Base-by-base conservation (phyloP, 1,284 basidiomycete species). In the Ustilago crameri region DNA sequence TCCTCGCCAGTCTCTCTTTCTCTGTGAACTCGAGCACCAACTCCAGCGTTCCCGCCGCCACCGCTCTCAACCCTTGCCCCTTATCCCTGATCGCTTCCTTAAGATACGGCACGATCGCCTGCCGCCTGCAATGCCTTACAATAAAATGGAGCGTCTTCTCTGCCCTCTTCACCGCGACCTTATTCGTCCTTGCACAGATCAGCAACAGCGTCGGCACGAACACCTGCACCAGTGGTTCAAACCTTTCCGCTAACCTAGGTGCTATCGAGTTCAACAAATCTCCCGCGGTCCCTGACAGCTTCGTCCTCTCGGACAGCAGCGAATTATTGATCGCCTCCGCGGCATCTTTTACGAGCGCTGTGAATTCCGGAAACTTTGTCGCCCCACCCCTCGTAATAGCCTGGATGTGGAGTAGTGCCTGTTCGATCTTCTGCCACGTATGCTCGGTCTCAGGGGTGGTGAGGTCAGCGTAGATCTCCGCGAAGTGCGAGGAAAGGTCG, bases 121-220 rank as follows among this genome's bases (percentile, higher is more conserved):
- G 66, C 0, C 85, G 68, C 1, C 75, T 83, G 66, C 86, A 87
- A 67, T 86, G 80, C 5, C 82, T 75, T 27, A 86, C 82, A 50
- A 87, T 85, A 9, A 84, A 83, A 8, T 79, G 56, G 2, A 87
- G 74, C 32, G 83, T 84, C 65, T 85, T 85, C 45, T 86, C 85
- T 0, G 85, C 84, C 17, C 86, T 79, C 46, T 84, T 84, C 12
- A 86, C 72, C 32, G 84, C 84, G 9, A 87, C 85, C 70, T 86
- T 86, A 79, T 87, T 87, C 0, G 86, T 86, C 32, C 86, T 75
- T 1, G 84, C 84, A 48, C 86, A 85, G 34, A 86, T 83, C 18
- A 79, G 73, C 46, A 86, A 67, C 5, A 86, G 72, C 0, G 85
- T 82, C 15, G 86, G 85, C 12, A 86, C 67, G 68, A 86, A 86